Evolutionary conservation across 2,329 filamentous ascomycete species (phyloP), one percentile per base, ranked within the genome.

Genomic region (Cladophialophora yegresii): DNA sequence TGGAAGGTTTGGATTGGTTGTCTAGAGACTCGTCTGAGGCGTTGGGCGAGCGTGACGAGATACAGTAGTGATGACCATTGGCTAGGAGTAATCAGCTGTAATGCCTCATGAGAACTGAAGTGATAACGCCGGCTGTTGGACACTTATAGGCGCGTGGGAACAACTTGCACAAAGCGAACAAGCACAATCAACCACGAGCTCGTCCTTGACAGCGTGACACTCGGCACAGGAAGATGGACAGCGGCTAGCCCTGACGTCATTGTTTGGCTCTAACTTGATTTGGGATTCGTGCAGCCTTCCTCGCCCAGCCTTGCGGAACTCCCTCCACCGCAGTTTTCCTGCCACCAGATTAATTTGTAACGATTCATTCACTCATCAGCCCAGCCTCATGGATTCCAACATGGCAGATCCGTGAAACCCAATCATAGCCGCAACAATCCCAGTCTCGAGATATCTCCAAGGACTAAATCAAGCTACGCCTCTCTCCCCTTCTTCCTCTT

Each of bases 391-490:
- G 67, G 54, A 69, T 71, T 71, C 63, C 64, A 61, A 12, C 69
- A 69, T 66, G 63, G 67, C 65, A 61, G 56, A 60, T 33, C 40
- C 23, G 36, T 62, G 23, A 56, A 65, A 51, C 33, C 57, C 61
- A 64, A 68, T 68, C 65, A 62, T 58, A 61, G 58, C 55, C 36
- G 36, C 55, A 16, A 22, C 57, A 59, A 36, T 55, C 47, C 64
- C 66, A 68, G 64, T 66, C 66, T 64, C 61, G 53, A 43, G 20
- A 68, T 63, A 63, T 63, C 63, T 36, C 54, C 54, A 59, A 64
- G 55, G 50, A 68, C 67, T 69, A 70, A 67, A 64, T 67, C 69
- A 70, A 76, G 74, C 74, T 78, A 77, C 75, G 74, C 74, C 74
- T 73, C 73, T 74, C 69, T 67, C 66, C 69, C 72, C 72, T 72